phyloP scores from a whole-genome alignment of 2,329 filamentous ascomycete species.

The Xylariaceae sp. region DNA sequence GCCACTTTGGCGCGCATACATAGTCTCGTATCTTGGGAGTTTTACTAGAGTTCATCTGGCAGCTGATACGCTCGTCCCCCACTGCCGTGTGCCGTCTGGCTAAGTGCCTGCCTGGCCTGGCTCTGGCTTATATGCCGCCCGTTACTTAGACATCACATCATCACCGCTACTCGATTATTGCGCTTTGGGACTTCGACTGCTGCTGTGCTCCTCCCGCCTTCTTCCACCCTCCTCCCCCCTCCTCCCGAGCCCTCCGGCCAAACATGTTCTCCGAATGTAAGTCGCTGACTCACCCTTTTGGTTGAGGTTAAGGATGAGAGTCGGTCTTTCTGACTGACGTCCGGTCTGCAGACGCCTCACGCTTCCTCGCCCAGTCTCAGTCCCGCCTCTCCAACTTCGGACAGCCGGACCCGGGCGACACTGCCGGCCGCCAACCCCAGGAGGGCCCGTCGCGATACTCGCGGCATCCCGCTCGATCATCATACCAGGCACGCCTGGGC shows the following conservation, averaged over 20 bases:
- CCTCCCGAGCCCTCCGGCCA: slow-evolving; percentile 11
- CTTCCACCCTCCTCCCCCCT: slow-evolving; percentile 18
- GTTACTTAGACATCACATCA: no score
- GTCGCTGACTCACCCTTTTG: slow-evolving; percentile 29
- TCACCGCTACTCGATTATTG: no score
- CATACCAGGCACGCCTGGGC: slow-evolving; percentile 32
- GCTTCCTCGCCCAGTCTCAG: slow-evolving; percentile 93
- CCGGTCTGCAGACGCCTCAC: slow-evolving; percentile 70
- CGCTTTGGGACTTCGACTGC: no score
- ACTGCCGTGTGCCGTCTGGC: no score
- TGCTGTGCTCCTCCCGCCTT: no score
- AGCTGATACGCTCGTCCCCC: no score
- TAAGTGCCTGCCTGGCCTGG: no score
- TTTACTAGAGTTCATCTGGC: no score
- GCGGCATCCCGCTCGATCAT: slow-evolving; percentile 21
- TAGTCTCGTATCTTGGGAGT: no score
- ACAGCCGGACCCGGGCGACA: slow-evolving; percentile 46
- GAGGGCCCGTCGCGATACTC: slow-evolving; percentile 20
- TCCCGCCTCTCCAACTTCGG: slow-evolving; percentile 72
- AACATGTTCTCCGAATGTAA: slow-evolving; percentile 85
- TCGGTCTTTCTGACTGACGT: no score
- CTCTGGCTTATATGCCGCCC: no score
- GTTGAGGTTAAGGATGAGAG: background rate
- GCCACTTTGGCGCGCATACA: no score
- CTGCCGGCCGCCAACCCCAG: slow-evolving; percentile 25